Evolutionary conservation across 1,139 yeast genomes (phyloP), one percentile per base, ranked within the genome.

Genomic region (Geotrichum citri-aurantii): DNA sequence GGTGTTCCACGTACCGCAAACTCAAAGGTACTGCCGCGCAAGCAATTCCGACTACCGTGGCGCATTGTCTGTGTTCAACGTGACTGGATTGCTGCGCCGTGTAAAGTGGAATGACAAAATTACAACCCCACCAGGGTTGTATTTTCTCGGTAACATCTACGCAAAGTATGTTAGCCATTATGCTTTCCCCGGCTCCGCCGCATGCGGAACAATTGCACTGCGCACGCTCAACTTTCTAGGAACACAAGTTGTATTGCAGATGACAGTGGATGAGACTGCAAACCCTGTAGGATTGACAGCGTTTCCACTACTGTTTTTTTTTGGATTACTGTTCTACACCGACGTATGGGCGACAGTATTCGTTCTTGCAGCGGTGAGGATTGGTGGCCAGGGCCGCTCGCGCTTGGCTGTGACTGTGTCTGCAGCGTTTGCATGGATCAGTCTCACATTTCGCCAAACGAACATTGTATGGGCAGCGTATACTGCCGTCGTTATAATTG

Each of bases 41-140:
- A 86, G 86, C 12, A n/a, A 37, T n/a, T 37, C 44, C 14, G 21
- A n/a, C 21, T 37, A 37, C 21, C 44, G 44, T 2, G 44, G 44
- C 4, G 75, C 82, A 53, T 90, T 85, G 73, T 61, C 64, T 14
- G 68, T 75, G 0, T 52, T 48, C 40, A 27, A 52, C 23, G 12
- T 52, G 12, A 24, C 3, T n/a, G 59, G 48, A 5, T 24, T 50
- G 14, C 21, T 57, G 46, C 12, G 17, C 21, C 19, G 37, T 4
- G 59, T 57, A 27, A 56, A 56, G 21, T 93, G 98, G 97, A 93
- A 93, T 70, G 79, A 84, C 42, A 93, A 92, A 69, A 90, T 95
- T 69, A 93, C 99, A 2, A 93, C 99, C 0, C 99, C 99, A 1
- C 99, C 99, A 1, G 99, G 99, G 0, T 75, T 93, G 44, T 93